Evolutionary conservation across 179 eudicot species (phyloP).

Genomic region (Sideroxylon spinosum): DNA sequence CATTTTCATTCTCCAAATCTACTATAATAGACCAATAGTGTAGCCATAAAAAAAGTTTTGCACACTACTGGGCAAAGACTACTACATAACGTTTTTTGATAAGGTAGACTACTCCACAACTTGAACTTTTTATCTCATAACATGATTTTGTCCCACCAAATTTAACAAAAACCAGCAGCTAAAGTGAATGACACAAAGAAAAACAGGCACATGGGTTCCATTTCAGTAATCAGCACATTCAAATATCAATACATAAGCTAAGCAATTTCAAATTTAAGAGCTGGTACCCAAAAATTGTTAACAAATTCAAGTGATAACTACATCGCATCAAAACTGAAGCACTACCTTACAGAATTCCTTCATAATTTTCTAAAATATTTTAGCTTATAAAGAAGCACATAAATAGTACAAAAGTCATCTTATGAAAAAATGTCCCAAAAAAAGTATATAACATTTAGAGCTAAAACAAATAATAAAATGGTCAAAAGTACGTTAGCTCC

Average conservation of each 20-base stretch:
- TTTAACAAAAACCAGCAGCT: background rate
- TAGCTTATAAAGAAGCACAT: background rate
- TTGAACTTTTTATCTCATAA: background rate
- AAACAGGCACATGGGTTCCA: no score
- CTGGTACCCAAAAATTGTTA: background rate
- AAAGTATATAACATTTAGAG: background rate
- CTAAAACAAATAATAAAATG: background rate
- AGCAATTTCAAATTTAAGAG: background rate
- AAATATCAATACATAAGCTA: background rate
- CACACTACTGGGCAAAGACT: no score
- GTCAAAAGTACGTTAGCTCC: constrained; percentile 1
- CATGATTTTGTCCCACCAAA: background rate
- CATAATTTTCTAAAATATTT: background rate
- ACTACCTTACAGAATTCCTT: constrained; percentile 13
- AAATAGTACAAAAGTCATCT: constrained; percentile 5
- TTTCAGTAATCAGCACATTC: background rate
- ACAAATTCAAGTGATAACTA: background rate
- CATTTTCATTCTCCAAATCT: no score
- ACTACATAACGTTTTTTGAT: no score
- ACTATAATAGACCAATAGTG: no score
- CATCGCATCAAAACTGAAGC: background rate
- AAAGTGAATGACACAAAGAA: background rate
- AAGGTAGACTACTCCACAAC: background rate
- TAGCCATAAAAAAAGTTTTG: no score
- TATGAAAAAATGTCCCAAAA: background rate